A percentile compares a stretch with the other conserved stretches of the same genome.
Conservation (phyloP, 2,329 filamentous ascomycete genomes). For the Alternaria alternata region DNA sequence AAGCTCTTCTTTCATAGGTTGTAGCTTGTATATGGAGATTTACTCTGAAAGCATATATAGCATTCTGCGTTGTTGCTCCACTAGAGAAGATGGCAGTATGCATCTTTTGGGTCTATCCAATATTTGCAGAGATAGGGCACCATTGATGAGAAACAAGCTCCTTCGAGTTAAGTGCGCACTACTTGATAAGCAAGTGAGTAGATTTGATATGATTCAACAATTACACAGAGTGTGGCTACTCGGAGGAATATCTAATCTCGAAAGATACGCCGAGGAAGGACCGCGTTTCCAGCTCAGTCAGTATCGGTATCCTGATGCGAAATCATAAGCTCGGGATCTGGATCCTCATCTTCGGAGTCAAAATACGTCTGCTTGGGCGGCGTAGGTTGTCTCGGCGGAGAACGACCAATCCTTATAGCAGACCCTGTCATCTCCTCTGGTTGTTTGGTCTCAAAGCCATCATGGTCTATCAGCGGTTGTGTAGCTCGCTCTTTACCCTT, state of each 20-base stretch:
- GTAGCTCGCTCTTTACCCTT: slow-evolving; percentile 42
- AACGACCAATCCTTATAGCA: slow-evolving; percentile 41
- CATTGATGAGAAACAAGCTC: background rate
- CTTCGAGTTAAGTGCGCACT: background rate
- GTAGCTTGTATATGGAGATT: background rate
- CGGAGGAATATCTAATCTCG: background rate
- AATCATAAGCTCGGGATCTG: slow-evolving; percentile 59
- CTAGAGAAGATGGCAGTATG: background rate
- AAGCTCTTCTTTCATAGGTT: background rate
- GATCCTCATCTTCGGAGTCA: slow-evolving; percentile 55
- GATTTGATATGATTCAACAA: background rate
- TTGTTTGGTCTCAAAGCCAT: slow-evolving; percentile 21
- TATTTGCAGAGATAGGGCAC: background rate
- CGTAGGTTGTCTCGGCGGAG: slow-evolving; percentile 41
- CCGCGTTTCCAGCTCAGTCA: slow-evolving; percentile 26
- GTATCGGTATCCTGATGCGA: slow-evolving; percentile 56
- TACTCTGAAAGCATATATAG: background rate
- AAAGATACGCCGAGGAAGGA: background rate
- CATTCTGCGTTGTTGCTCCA: background rate
- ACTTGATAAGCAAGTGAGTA: background rate
- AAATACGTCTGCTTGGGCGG: slow-evolving; percentile 39
- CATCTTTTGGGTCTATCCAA: background rate
- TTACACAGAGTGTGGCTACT: background rate
- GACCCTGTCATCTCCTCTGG: slow-evolving; percentile 42
- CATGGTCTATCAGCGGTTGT: slow-evolving; percentile 30